A percentile compares a stretch with the other conserved stretches of the same genome.
Conservation (phyloP, 1,139 yeast species). For the Meyerozyma carpophila region DNA sequence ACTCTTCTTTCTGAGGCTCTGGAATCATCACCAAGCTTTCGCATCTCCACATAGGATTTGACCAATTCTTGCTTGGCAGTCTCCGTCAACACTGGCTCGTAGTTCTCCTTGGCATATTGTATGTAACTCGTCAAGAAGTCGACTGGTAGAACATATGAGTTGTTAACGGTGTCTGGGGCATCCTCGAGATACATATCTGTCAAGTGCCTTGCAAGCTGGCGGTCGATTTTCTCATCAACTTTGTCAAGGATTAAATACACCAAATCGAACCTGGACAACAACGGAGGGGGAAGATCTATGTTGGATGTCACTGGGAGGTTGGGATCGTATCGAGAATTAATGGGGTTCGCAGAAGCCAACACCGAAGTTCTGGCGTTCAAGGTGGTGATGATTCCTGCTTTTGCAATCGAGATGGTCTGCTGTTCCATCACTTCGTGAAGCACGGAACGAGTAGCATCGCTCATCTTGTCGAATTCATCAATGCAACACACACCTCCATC, state of each 20-base stretch:
- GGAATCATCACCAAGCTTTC: slow-evolving; percentile 89
- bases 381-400: slow-evolving; percentile 96
- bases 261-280: slow-evolving; percentile 88
- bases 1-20: slow-evolving; percentile 83
- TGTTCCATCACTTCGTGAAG: slow-evolving; percentile 99
- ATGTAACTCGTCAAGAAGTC: slow-evolving; percentile 85
- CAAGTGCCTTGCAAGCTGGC: slow-evolving; percentile 83
- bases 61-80: slow-evolving; percentile 85
- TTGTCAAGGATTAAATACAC: slow-evolving; percentile 89
- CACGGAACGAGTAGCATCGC: slow-evolving; percentile 89
- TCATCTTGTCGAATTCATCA: slow-evolving; percentile 98
- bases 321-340: slow-evolving; percentile 91
- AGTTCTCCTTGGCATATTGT: slow-evolving; percentile 84
- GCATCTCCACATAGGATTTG: slow-evolving; percentile 87
- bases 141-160: slow-evolving; percentile 67
- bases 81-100: slow-evolving; percentile 69
- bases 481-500: slow-evolving; percentile 99
- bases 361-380: slow-evolving; percentile 94
- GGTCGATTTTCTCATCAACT: slow-evolving; percentile 80
- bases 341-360: slow-evolving; percentile 96
- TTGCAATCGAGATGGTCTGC: slow-evolving; percentile 95
- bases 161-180: slow-evolving; percentile 66
- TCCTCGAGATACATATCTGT: slow-evolving; percentile 92
- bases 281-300: slow-evolving; percentile 94
- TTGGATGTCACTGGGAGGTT: slow-evolving; percentile 89